Base-by-base conservation (phyloP, 345 rosid genomes). In the Acer saccharum region DNA sequence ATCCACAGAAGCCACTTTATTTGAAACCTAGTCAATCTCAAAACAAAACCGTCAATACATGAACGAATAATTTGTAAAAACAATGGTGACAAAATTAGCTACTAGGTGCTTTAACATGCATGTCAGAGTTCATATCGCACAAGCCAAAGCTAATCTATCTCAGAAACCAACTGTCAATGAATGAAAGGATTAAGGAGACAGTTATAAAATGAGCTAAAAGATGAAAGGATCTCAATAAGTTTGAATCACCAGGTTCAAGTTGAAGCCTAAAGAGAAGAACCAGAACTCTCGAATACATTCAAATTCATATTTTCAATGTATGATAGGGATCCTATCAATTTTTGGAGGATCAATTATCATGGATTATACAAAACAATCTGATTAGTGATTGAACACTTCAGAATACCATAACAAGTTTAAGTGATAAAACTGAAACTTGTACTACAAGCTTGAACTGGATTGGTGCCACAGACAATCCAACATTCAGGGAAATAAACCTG, bases 21-120 rank as follows among this genome's bases (percentile, higher is more conserved):
- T 87, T 73, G 83, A 76, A 69, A 85, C 90, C 97, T 94, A 85
- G 72, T 69, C 66, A 83, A 87, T 77, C 27, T 73, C 71, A 88
- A 78, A 76, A 79, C 64, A 46, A 54, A 50, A 68, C 76, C 10
- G 63, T 78, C 65, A 83, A 68, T 73, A 16, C 74, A 77, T 62
- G 62, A 61, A 71, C 43, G 17, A 32, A 75, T 41, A 65, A 44
- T 32, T 60, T 48, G 25, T 6, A 55, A 70, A 75, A 29, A 54
- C 75, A 50, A 75, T 64, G 20, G 60, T 23, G 12, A 54, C 13
- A 75, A 43, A 77, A n/a, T 64, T 70, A 68, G 25, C 50, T 60
- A 60, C 25, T 21, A 60, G 21, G 64, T 20, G 27, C 58, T 60
- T 60, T n/a, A 60, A 60, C 64, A 60, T 7, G 64, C 64, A 60